Conservation (phyloP, 2,329 filamentous ascomycete species). For the Hirsutella minnesotensis region DNA sequence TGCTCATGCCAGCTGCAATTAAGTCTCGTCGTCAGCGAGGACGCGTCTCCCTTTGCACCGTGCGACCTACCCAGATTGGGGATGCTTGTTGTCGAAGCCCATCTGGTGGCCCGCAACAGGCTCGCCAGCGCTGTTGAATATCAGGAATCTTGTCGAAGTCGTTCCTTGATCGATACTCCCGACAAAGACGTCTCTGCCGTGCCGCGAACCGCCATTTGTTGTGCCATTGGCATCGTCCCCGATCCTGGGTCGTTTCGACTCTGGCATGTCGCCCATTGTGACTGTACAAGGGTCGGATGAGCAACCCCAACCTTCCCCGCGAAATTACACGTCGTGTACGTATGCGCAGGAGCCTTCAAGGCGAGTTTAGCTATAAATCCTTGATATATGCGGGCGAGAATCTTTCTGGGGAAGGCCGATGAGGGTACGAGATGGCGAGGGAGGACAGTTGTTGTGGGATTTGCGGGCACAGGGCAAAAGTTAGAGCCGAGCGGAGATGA, state of each 20-base stretch:
- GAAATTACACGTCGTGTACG: neutral
- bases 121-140: conserved; percentile 71
- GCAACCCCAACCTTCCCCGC: neutral
- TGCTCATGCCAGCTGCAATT: conserved; percentile 74
- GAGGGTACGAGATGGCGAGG: neutral
- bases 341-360: neutral
- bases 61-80: conserved; percentile 60
- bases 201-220: neutral
- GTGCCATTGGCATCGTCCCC: neutral
- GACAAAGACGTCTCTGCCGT: conserved; percentile 48
- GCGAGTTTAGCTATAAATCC: neutral
- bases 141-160: conserved; percentile 79
- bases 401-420: neutral
- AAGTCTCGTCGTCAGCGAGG: conserved; percentile 4
- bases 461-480: neutral
- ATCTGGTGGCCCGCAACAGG: conserved; percentile 76
- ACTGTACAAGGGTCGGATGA: neutral
- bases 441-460: neutral
- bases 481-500: neutral
- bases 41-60: conserved; percentile 18
- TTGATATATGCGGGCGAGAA: neutral
- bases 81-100: conserved; percentile 76
- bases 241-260: neutral
- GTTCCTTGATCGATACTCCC: conserved; percentile 88
- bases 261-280: neutral